Evolutionary conservation across 805 yeast genomes (phyloP).

Genomic region (Teunomyces kruisii): DNA sequence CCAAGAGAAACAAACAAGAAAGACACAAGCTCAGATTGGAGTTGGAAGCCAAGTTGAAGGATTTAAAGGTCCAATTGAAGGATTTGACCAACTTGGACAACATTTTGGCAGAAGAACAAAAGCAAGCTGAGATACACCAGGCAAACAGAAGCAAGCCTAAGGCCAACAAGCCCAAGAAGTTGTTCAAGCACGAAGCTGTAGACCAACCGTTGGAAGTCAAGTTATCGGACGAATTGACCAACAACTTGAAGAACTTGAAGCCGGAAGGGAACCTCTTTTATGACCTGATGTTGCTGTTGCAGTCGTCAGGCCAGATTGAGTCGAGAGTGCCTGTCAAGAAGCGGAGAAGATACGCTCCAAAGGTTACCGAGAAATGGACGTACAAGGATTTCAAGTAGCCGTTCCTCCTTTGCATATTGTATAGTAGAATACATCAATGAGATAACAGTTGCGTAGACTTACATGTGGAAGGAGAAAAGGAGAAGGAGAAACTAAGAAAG

Average conservation of each 20-base stretch:
- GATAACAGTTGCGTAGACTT: too few relatives aligned
- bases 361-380: constrained; percentile 88
- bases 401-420: neutral
- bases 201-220: constrained; percentile 67
- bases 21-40: constrained; percentile 58
- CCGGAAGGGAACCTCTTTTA: constrained; percentile 88
- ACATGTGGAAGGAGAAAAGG: too few relatives aligned
- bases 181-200: constrained; percentile 43
- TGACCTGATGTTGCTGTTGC: constrained; percentile 79
- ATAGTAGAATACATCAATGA: constrained; percentile 1
- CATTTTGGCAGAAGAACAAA: constrained; percentile 24
- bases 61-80: constrained; percentile 56
- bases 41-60: constrained; percentile 57
- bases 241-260: constrained; percentile 76
- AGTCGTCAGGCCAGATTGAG: constrained; percentile 84
- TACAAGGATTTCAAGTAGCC: constrained; percentile 81
- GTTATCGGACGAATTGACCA: constrained; percentile 83
- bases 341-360: constrained; percentile 66
- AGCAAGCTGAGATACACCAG: constrained; percentile 22
- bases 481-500: too few relatives aligned
- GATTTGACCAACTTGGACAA: constrained; percentile 47
- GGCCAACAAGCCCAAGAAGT: constrained; percentile 31
- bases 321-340: constrained; percentile 70
- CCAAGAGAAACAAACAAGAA: constrained; percentile 71
- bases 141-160: constrained; percentile 33